Evolutionary conservation across 1,284 basidiomycete species (phyloP), one percentile per base, ranked within the genome.

Genomic region (Mixia osmundae): DNA sequence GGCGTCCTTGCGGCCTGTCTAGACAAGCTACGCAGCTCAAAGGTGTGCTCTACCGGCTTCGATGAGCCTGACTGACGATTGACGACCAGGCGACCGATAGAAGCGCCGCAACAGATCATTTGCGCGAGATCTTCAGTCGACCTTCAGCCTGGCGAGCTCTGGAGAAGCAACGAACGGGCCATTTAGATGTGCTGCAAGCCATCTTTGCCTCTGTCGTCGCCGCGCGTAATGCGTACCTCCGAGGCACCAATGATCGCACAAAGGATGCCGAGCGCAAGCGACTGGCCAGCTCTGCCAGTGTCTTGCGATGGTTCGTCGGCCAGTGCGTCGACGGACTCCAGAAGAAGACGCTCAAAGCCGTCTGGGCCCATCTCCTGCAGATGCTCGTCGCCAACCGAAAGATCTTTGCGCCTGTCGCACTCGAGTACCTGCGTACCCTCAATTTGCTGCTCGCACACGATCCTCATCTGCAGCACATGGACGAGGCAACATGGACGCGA

Each of bases 401-500:
- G 12, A 60, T 89, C 7, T 64, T 75, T 35, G 50, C 61, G 5
- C 69, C 71, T 0, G 64, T 83, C 4, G 70, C 76, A 3, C 56
- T 79, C 41, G 71, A 83, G 52, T 91, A 83, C 52, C 62, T 74
- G 41, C 83, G 87, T 52, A 65, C 76, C 0, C 61, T 89, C 24
- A 67, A 68, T 27, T 61, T 61, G 32, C 52, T 77, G 3, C 59
- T 82, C 29, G 57, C 58, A 34, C 72, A 70, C 51, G 56, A 59
- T 2, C 73, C 78, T 1, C 85, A 94, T 54, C 61, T 85, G 34
- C 73, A 85, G 22, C 69, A 76, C 47, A 53, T 89, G 21, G 68
- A 71, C 7, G 59, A 63, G 11, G 56, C 60, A 0, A 59, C 54
- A 27, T 95, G 87, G 87, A 54, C 71, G 7, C 57, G 57, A 15